Conservation (phyloP, 2,329 filamentous ascomycete species). For the Penicillium sclerotigenum region DNA sequence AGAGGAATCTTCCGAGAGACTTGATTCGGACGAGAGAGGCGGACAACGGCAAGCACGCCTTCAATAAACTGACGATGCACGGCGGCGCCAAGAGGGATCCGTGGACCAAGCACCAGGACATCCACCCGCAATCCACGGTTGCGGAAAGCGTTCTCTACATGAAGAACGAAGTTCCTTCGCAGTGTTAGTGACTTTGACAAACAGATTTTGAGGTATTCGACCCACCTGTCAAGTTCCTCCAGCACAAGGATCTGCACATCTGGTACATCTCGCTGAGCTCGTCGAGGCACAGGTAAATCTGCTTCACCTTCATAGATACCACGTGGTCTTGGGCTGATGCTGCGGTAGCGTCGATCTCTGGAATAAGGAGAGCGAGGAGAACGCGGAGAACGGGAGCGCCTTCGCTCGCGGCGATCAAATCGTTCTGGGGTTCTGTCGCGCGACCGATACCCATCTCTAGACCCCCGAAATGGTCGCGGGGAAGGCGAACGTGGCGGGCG, state of each 20-base stretch:
- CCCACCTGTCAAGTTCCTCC: constrained; percentile 65
- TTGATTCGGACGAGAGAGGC: constrained; percentile 69
- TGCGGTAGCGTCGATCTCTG: constrained; percentile 63
- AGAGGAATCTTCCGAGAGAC: constrained; percentile 70
- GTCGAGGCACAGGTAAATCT: constrained; percentile 68
- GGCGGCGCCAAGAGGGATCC: constrained; percentile 73
- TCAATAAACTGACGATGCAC: constrained; percentile 82
- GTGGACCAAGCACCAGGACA: constrained; percentile 73
- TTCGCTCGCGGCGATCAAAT: constrained; percentile 54
- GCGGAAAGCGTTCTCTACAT: constrained; percentile 74
- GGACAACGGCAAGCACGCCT: constrained; percentile 80
- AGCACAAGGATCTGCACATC: constrained; percentile 86
- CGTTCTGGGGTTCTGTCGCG: constrained; percentile 47
- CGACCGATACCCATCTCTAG: constrained; percentile 61
- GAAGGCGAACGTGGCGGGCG: constrained; percentile 58
- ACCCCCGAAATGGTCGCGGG: constrained; percentile 56
- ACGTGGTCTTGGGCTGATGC: constrained; percentile 62
- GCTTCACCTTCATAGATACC: constrained; percentile 56
- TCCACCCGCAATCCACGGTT: constrained; percentile 70
- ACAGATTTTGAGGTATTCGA: neutral
- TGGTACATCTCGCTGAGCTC: constrained; percentile 72
- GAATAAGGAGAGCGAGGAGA: constrained; percentile 51
- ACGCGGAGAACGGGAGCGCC: constrained; percentile 62
- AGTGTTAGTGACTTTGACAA: constrained; percentile 5
- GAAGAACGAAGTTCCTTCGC: constrained; percentile 70